Evolutionary conservation across 352 stramenopile species (phyloP), one percentile per base, ranked within the genome.

Genomic region (Globisporangium spinosum): DNA sequence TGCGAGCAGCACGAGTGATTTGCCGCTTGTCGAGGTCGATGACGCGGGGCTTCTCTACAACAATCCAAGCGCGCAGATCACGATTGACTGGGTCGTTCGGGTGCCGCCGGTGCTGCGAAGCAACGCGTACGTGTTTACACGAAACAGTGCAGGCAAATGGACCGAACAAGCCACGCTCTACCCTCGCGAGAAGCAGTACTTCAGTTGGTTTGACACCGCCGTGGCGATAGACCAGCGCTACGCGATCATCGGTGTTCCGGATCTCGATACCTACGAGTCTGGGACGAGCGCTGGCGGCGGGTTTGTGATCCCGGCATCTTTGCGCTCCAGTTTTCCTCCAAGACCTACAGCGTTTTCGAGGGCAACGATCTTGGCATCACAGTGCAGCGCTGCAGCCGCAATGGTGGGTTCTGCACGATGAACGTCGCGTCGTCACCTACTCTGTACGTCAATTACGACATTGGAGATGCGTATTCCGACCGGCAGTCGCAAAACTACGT

Each of bases 161-260:
- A 94, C 77, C 2, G 93, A 98, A 51, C 93, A 99, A 70, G 89
- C 88, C 38, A 96, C 96, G 12, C 72, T 99, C 53, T 95, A 91
- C 60, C 95, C 97, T 23, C 89, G 83, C 15, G 79, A 87, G 25
- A 97, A 98, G 59, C 97, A 99, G 67, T 89, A 89, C 67, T 94
- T 89, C 47, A 87, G 82, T 65, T 95, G 81, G 70, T 97, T 98
- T 64, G 96, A 93, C 10, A 77, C 76, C 2, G 76, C 80, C 27
- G 85, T 98, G 3, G 87, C 90, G 3, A 64, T 98, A 29, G 68
- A 95, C 54, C 78, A 93, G 27, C 83, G 86, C 13, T 89, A 82
- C 13, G 96, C 91, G 3, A 82, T 97, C n/a, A 75, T 98, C 17
- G 95, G 96, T 38, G 85, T 93, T 2, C 89, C 93, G 1, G 98